Evolutionary conservation across 148 eudicot species (phyloP), one percentile per base, ranked within the genome.

Genomic region (Chenopodium suecicum): DNA sequence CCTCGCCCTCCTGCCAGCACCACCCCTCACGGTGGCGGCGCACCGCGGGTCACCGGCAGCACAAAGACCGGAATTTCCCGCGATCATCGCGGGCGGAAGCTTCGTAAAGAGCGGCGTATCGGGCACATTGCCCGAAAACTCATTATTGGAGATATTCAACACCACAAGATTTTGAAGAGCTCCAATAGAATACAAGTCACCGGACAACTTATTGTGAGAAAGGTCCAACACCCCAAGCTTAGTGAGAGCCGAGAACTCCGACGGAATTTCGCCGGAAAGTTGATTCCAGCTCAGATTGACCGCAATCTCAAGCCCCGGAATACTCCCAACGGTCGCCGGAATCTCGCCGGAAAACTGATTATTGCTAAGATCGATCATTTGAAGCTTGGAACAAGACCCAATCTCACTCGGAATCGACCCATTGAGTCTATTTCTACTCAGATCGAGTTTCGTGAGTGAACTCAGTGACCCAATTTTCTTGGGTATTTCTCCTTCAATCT

Each of bases 181-280:
- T 7, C 87, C 86, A 10, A 95, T 88, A 74, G 83, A 70, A 60
- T 77, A 76, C 0, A 95, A 86, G 80, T 92, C 86, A 31, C 98
- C 98, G 54, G 97, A 77, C 20, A 95, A 82, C 14, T 81, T 82
- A 68, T 95, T 95, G 83, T 95, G 88, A 1, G 97, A 95, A 46
- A 95, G 86, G 79, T 95, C 98, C 20, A 95, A 78, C 9, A 92
- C 91, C 27, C 96, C 98, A 37, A 95, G 93, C 85, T 91, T 93
- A 65, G 83, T 88, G 89, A 95, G 70, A 9, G 85, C 72, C 11
- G 89, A 78, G 77, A 95, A 92, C 80, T 89, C 92, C 72, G 83
- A 37, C 50, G 98, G 98, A 20, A 95, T 92, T 63, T 82, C 73
- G 32, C 98, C 97, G 72, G 98, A 91, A 47, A 95, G 86, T 56